Conservation (phyloP, 495 filamentous ascomycete genomes). For the Xylaria curta region DNA sequence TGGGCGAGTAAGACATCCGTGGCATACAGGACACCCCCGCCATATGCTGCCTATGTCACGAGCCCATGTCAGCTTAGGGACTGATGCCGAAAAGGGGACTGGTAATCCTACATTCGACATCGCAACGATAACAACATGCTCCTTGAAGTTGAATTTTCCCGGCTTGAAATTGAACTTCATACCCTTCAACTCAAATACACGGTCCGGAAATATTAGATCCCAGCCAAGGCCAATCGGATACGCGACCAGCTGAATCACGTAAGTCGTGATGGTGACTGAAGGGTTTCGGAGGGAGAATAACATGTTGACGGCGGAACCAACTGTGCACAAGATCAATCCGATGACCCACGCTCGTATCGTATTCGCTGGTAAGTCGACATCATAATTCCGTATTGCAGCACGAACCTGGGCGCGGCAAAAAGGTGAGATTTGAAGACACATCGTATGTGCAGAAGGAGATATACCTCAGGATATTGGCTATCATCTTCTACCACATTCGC, state of each 20-base stretch:
- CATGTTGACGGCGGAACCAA: slow-evolving; percentile 72
- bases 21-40: slow-evolving; percentile 55
- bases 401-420: slow-evolving; percentile 57
- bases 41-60: slow-evolving; percentile 43
- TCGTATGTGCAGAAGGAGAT: slow-evolving; percentile 35
- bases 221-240: slow-evolving; percentile 71
- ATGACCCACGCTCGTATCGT: slow-evolving; percentile 77
- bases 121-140: slow-evolving; percentile 77
- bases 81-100: not conserved
- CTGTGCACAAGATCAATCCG: slow-evolving; percentile 66
- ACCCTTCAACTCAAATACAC: slow-evolving; percentile 64
- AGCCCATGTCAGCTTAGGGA: slow-evolving; percentile 9
- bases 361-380: slow-evolving; percentile 71
- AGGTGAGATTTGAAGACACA: slow-evolving; percentile 36
- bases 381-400: slow-evolving; percentile 65
- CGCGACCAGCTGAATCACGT: slow-evolving; percentile 72
- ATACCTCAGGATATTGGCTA: slow-evolving; percentile 73
- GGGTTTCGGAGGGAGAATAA: slow-evolving; percentile 72
- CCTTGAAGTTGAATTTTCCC: slow-evolving; percentile 79
- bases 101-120: slow-evolving; percentile 64
- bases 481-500: slow-evolving; percentile 66
- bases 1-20: slow-evolving; percentile 55
- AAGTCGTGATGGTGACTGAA: slow-evolving; percentile 68
- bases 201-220: slow-evolving; percentile 62
- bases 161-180: slow-evolving; percentile 68